Evolutionary conservation across 2,329 filamentous ascomycete species (phyloP).

Genomic region (Falciphora oryzae): DNA sequence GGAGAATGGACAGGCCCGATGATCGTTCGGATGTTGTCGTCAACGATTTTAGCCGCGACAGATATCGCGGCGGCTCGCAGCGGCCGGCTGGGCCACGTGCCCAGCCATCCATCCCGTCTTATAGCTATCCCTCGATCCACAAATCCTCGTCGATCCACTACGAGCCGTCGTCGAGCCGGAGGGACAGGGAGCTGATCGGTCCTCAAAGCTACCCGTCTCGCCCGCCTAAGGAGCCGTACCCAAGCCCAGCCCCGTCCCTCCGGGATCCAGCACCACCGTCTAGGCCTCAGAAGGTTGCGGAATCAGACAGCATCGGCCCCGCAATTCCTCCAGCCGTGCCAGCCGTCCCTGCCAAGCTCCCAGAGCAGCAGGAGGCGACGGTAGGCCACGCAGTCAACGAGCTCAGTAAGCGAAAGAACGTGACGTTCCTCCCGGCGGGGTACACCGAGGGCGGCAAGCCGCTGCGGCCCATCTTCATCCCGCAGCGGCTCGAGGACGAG

Average conservation of each 20-base stretch:
- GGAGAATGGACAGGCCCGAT: conserved; percentile 34
- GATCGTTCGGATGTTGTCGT: conserved; percentile 20
- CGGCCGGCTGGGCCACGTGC: background rate
- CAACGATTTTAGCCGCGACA: conserved; percentile 20
- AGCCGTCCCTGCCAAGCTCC: conserved; percentile 25
- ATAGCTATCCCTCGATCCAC: conserved; percentile 52
- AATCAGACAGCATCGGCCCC: background rate
- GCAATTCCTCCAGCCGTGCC: conserved; percentile 18
- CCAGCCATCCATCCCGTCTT: conserved; percentile 22
- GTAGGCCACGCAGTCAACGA: conserved; percentile 13
- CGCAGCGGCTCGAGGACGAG: conserved; percentile 61
- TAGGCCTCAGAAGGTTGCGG: conserved; percentile 8
- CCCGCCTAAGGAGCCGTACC: conserved; percentile 30
- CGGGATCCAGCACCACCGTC: background rate
- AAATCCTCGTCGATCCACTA: conserved; percentile 45
- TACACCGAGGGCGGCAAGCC: conserved; percentile 87
- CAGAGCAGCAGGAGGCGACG: conserved; percentile 20
- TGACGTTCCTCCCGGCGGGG: conserved; percentile 77
- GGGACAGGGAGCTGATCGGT: background rate
- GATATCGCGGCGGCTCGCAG: background rate
- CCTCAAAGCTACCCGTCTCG: conserved; percentile 20
- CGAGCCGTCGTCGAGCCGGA: conserved; percentile 29
- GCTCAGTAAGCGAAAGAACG: conserved; percentile 31
- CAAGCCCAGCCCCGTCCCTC: background rate
- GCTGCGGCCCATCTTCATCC: conserved; percentile 82